These are phyloP conservation scores for Lagenidium sp. DNA, from an alignment of 352 stramenopile species.

Conservation along the genomic window DNA sequence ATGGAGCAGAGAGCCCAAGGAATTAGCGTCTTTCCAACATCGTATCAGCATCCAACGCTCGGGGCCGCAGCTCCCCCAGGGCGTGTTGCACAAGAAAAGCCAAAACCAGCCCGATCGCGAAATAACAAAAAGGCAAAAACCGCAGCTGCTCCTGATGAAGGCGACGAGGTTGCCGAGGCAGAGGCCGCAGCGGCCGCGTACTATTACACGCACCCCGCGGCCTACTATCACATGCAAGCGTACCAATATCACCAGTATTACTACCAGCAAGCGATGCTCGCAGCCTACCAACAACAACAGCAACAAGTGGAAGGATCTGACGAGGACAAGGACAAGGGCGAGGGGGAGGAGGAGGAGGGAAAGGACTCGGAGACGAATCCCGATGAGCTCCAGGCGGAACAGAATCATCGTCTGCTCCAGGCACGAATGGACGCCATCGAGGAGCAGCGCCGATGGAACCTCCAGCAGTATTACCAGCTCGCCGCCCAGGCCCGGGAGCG, in stretches of 20 bases:
- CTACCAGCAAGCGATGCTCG: constrained; percentile 53
- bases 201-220: constrained; percentile 13
- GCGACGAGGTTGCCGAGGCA: constrained; percentile 6
- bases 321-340: not conserved
- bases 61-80: constrained; percentile 2
- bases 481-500: constrained; percentile 31
- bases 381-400: not conserved
- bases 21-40: too few relatives aligned
- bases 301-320: not conserved
- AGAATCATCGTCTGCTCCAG: constrained; percentile 58
- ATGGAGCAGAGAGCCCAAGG: constrained; percentile 32
- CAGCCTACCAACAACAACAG: constrained; percentile 1
- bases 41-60: too few relatives aligned
- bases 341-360: constrained; percentile 4
- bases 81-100: constrained; percentile 13
- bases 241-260: constrained; percentile 54
- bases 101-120: too few relatives aligned
- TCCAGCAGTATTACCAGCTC: constrained; percentile 51
- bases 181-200: constrained; percentile 7
- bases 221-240: constrained; percentile 35
- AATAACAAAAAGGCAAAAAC: constrained; percentile 7
- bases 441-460: constrained; percentile 30
- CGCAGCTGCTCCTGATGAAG: not conserved
- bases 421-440: constrained; percentile 41
- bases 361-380: not conserved